Base-by-base conservation (phyloP, 352 stramenopile species). In the Globisporangium polare region DNA sequence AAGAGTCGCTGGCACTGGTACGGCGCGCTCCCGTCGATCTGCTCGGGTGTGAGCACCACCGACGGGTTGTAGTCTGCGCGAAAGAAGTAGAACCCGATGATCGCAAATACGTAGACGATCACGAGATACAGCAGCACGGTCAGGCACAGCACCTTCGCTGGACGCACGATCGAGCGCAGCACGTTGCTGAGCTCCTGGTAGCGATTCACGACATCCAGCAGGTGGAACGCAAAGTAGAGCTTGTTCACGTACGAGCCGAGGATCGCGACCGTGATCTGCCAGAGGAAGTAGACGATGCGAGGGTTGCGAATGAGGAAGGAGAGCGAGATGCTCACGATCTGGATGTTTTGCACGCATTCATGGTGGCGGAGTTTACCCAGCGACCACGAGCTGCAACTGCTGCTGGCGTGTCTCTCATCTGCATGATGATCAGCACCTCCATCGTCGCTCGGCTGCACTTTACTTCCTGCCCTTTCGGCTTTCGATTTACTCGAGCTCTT, bases 181-280 rank as follows among this genome's bases (percentile, higher is more conserved):
- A 92, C 83, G 53, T 90, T 86, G 59, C 84, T 86, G 3, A 90
- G 71, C 31, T 86, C 76, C 50, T 88, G 83, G 58, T 86, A 92
- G n/a, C 79, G 77, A 45, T 90, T 87, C n/a, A 92, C 72, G 37
- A 90, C 66, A 57, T 92, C 83, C 9, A 92, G 68, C 20, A 92
- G 49, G 45, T 90, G 79, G 45, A 90, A 90, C 22, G 80, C 74
- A 56, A 92, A 92, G 71, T 81, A 92, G 37, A 92, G 75, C 39
- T 85, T 87, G 68, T 88, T 84, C 18, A 92, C 62, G 53, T 84
- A 85, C 35, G 78, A 73, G 3, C 80, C 80, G 13, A 88, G 63
- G 20, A 90, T 72, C 7, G 83, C 77, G 31, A 87, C 69, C 0
- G 69, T 54, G 53, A 92, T 86, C 47, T 89, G 78, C 61, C 71